Evolutionary conservation across 2,329 filamentous ascomycete genomes (phyloP), one percentile per base, ranked within the genome.

Genomic region (Paracoccidioides lutzii): DNA sequence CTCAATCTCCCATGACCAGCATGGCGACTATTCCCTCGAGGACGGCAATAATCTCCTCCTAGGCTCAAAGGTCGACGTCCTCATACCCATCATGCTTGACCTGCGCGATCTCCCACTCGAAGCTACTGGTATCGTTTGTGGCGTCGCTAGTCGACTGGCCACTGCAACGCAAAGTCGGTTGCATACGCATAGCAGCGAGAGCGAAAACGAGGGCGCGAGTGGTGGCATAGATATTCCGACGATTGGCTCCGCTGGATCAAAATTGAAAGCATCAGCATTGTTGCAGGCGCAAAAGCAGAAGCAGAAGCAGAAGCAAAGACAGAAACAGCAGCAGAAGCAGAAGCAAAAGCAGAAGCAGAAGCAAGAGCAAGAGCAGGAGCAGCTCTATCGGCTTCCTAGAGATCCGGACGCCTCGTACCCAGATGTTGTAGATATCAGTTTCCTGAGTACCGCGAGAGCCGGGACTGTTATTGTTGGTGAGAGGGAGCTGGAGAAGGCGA

Each of bases 111-210:
- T 97, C 43, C 88, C 91, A 0, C 78, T 91, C 44, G 89, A 95
- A 69, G 90, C 89, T 6, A 95, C 90, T 0, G 91, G 91, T 28
- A 96, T 98, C 57, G 89, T 98, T 3, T 96, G 90, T 62, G 91
- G 93, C 33, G 88, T 98, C 2, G 90, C 91, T 0, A 88, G 90
- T 32, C 80, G 83, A 55, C 76, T 97, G 33, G 86, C 90, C 0
- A 82, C 87, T 52, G 87, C 87, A 48, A 84, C 88, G 69, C 71
- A 76, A 55, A 73, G 73, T 62, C 67, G 69, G 38, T 73, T 75
- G 58, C 51, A 35, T 64, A 62, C 59, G n/a, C 58, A 59, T 30
- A 22, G 32, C 42, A 54, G 35, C 14, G 35, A 40, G 32, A 48
- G 43, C n/a, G 43, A 32, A 12, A 33, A 46, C 5, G 22, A 32